A percentile compares a stretch with the other conserved stretches of the same genome.
Evolutionary conservation across 2,329 filamentous ascomycete species (phyloP).

Genomic region (Akanthomyces uredinophilus): DNA sequence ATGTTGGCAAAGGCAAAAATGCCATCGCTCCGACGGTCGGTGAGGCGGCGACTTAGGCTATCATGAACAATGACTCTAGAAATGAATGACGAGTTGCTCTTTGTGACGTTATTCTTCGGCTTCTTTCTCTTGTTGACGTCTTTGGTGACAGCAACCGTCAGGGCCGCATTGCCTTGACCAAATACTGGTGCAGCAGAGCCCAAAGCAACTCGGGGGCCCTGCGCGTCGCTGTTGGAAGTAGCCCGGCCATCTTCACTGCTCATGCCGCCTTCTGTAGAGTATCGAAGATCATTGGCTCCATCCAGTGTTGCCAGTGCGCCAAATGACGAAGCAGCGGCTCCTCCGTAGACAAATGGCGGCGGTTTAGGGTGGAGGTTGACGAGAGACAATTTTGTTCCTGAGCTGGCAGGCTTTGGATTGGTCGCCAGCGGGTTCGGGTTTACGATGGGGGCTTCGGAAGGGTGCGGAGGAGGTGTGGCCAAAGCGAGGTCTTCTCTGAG

Average conservation of each 20-base stretch:
- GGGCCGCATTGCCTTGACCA: conserved; percentile 76
- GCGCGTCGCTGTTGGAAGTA: conserved; percentile 48
- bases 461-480: conserved; percentile 90
- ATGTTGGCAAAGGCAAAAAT: conserved; percentile 92
- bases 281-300: conserved; percentile 54
- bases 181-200: conserved; percentile 60
- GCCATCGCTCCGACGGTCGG: conserved; percentile 72
- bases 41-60: conserved; percentile 67
- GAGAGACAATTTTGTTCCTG: conserved; percentile 79
- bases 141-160: conserved; percentile 59
- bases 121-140: conserved; percentile 80
- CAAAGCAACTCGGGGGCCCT: conserved; percentile 34
- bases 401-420: conserved; percentile 73
- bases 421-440: conserved; percentile 92
- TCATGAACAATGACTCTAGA: conserved; percentile 95
- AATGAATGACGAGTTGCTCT: conserved; percentile 97
- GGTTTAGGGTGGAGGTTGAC: conserved; percentile 61
- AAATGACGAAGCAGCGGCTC: conserved; percentile 46
- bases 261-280: conserved; percentile 55
- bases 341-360: conserved; percentile 51
- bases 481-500: conserved; percentile 88
- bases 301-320: conserved; percentile 44
- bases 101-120: conserved; percentile 96
- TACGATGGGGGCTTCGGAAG: conserved; percentile 79
- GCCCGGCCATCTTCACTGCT: conserved; percentile 53